Evolutionary conservation across 768 basidiomycete genomes (phyloP).

Genomic region (Ramaria sp.): DNA sequence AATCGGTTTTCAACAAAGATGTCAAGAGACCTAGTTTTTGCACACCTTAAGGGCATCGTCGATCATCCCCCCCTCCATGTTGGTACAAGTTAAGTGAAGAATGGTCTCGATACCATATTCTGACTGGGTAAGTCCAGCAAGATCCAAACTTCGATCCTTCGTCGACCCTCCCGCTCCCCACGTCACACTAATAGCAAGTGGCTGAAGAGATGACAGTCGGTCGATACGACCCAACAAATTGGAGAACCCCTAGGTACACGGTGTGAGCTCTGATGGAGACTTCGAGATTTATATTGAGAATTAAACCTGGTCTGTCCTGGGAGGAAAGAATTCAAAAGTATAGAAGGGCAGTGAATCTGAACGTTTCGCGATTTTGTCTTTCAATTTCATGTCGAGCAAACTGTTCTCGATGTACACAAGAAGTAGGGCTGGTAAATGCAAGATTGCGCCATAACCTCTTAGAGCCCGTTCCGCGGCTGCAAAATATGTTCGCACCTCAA

Average conservation of each 20-base stretch:
- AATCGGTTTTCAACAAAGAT: constrained; percentile 4
- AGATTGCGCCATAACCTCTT: neutral
- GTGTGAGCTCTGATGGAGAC: neutral
- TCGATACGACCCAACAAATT: constrained; percentile 85
- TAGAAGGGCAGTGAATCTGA: constrained; percentile 54
- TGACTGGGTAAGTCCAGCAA: constrained; percentile 67
- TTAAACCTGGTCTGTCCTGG: constrained; percentile 76
- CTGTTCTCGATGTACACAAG: neutral
- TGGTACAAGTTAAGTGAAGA: constrained; percentile 94
- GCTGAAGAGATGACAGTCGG: constrained; percentile 63
- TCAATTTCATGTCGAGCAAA: constrained; percentile 49
- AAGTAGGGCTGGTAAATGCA: neutral
- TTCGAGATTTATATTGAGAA: neutral
- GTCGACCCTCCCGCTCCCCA: constrained; percentile 98
- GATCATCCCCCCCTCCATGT: constrained; percentile 84
- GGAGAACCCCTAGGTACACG: constrained; percentile 60
- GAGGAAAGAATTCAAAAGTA: constrained; percentile 96
- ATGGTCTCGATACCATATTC: constrained; percentile 76
- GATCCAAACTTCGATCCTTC: constrained; percentile 74
- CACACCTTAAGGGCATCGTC: constrained; percentile 76
- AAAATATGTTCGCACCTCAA: too few relatives aligned
- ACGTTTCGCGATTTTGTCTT: constrained; percentile 48
- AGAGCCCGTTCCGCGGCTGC: too few relatives aligned
- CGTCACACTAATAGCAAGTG: constrained; percentile 83
- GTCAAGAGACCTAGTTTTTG: constrained; percentile 8